Evolutionary conservation across 768 basidiomycete species (phyloP), one percentile per base, ranked within the genome.

Genomic region (Auricularia cornea): DNA sequence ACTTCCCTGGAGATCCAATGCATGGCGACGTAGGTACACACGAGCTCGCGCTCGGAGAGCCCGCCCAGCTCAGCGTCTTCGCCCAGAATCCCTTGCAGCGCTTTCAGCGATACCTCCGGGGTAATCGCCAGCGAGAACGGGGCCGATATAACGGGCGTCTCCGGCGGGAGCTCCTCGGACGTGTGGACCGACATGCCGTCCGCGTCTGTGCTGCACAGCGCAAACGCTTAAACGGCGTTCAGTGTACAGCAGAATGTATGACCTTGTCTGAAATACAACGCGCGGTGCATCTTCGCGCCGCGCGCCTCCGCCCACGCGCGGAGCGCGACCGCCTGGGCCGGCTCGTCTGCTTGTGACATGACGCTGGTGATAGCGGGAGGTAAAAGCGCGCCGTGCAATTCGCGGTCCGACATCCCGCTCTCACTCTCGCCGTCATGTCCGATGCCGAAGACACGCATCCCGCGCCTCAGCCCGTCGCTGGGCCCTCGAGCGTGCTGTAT

Each of bases 51-150:
- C 68, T 85, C 86, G 18, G 80, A 76, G 83, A 84, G 86, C 20
- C 66, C 64, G n/a, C 73, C 70, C 66, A 76, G 68, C 18, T 57
- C 59, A 14, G 35, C 35, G 6, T 61, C 11, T 5, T 62, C 60
- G 11, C 59, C 61, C 3, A 63, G 67, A 68, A 20, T 86, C 51
- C 0, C 67, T 40, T n/a, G 68, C 29, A 92, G 68, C 1, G 83
- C 82, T 1, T 67, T 64, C 60, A 72, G 70, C 2, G 87, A 78
- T 0, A 77, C 48, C 32, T 80, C 72, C n/a, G 80, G 78, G 0
- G 89, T 89, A 65, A 92, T 80, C 32, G 82, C 80, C 23, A 92
- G 77, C 2, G 77, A 73, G 67, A 90, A 84, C 0, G 91, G 90
- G 66, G 87, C 89, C 0, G 84, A 81, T 20, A 88, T 85, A 59